These are phyloP conservation scores for Fusarium tricinctum DNA, from an alignment of 2,329 filamentous ascomycete genomes.

Conservation along the genomic window DNA sequence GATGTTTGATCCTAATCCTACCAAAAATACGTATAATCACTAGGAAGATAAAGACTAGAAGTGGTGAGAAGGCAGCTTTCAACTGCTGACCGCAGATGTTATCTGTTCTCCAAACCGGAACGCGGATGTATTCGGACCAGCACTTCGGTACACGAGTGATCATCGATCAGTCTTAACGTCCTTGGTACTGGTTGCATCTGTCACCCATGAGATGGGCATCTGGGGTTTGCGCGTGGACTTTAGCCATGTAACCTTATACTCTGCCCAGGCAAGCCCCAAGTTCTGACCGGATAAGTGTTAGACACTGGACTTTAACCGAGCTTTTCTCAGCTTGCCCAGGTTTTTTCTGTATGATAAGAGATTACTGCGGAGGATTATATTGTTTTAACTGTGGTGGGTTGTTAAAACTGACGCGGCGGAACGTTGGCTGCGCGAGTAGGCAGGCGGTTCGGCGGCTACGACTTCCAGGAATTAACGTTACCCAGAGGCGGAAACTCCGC, in stretches of 20 bases:
- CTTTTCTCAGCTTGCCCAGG: conserved; percentile 1
- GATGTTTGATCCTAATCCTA: too few species aligned
- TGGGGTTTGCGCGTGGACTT: conserved; percentile 19
- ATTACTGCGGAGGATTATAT: background rate
- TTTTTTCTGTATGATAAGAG: background rate
- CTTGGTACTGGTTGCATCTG: conserved; percentile 2
- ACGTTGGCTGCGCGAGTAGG: conserved; percentile 2
- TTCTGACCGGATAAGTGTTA: conserved; percentile 27
- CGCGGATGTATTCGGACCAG: conserved; percentile 19
- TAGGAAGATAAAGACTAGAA: background rate
- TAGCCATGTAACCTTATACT: conserved; percentile 10
- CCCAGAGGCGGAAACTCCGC: conserved; percentile 36
- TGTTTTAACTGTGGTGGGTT: background rate
- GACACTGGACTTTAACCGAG: conserved; percentile 15
- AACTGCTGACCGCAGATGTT: background rate
- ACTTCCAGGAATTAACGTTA: conserved; percentile 17
- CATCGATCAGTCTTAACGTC: conserved; percentile 10
- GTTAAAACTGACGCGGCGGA: conserved; percentile 11
- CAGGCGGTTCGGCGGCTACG: conserved; percentile 27
- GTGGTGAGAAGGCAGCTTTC: conserved; percentile 9
- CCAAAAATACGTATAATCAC: too few species aligned
- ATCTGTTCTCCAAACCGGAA: background rate
- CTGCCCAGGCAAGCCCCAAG: conserved; percentile 1
- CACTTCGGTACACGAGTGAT: conserved; percentile 22
- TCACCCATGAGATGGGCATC: conserved; percentile 13